Evolutionary conservation across 371 early-diverging fungal species (phyloP), one percentile per base, ranked within the genome.

Genomic region (Amoeboradix gromovi): DNA sequence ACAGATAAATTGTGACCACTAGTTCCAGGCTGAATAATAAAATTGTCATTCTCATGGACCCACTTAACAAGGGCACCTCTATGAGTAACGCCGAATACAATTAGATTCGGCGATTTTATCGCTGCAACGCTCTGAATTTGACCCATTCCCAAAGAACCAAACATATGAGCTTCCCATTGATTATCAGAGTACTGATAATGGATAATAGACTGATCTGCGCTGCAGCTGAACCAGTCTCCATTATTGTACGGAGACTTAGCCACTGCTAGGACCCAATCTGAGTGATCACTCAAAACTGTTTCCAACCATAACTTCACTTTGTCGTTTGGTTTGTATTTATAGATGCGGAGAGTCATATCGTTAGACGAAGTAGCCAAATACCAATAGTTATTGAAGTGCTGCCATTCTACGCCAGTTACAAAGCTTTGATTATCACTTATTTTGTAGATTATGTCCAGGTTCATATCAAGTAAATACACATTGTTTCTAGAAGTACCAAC

Each of bases 181-280:
- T 48, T 22, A 48, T 48, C 22, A 22, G 5, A 5, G 22, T 48
- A 48, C 5, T 48, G 12, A 5, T 22, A 48, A 48, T 48, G 22
- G 22, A 48, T 48, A 12, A 48, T 48, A 22, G 48, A 48, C 48
- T 48, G 48, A 48, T 48, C 48, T 12, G 48, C 48, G 22, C 48
- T 48, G 5, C 12, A 5, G 5, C 12, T 48, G 48, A 48, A 48
- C 48, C 48, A 48, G 12, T 22, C 48, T 12, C 48, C 48, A 48
- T 48, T 48, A 48, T 48, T 48, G 48, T 22, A 12, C 5, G 48
- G 48, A 48, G 5, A 22, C 22, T 48, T 48, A 48, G 12, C 5
- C 5, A 90, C 86, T 68, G 84, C 82, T 75, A 87, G 85, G 17
- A 94, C 89, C 94, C 94, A 93, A 70, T 91, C 93, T 70, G 94